Percentiles rank a stretch among this genome's conserved stretches.
Conservation (phyloP, 805 yeast species). For the Kodamaea kaohsiungensis region DNA sequence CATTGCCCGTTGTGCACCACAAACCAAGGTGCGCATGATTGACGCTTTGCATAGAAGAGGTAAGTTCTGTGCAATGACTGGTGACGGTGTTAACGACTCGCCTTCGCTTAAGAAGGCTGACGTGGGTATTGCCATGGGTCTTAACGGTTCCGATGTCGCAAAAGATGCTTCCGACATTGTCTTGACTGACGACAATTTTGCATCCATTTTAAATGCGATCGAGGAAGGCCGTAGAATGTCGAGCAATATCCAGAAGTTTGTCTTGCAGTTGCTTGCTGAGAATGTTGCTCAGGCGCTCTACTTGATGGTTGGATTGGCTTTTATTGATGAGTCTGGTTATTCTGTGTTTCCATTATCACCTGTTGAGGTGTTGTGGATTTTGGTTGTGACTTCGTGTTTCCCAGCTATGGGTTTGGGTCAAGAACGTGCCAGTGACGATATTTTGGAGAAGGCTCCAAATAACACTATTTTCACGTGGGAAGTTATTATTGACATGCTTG, state of each 20-base stretch:
- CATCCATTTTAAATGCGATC: conserved; percentile 73
- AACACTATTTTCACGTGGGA: conserved; percentile 67
- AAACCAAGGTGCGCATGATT: conserved; percentile 43
- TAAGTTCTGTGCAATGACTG: conserved; percentile 43
- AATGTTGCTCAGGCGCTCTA: conserved; percentile 64
- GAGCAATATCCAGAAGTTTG: conserved; percentile 75
- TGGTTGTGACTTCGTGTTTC: conserved; percentile 76
- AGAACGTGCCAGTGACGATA: conserved; percentile 62
- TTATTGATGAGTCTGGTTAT: conserved; percentile 57
- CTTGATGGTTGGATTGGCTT: conserved; percentile 73
- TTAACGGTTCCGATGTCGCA: conserved; percentile 80
- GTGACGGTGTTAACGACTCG: conserved; percentile 80
- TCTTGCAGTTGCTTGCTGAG: conserved; percentile 68
- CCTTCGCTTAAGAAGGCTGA: conserved; percentile 76
- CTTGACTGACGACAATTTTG: conserved; percentile 69
- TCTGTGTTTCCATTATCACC: conserved; percentile 83
- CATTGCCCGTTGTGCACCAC: conserved; percentile 43
- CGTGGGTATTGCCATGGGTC: conserved; percentile 84
- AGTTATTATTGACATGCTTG: conserved; percentile 65
- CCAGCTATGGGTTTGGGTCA: conserved; percentile 84
- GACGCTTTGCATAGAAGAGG: conserved; percentile 40
- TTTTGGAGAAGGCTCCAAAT: conserved; percentile 66
- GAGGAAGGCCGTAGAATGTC: conserved; percentile 84
- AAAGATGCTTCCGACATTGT: conserved; percentile 81
- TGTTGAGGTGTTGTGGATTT: conserved; percentile 77